phyloP scores from a whole-genome alignment of 495 filamentous ascomycete genomes.

The Penicillium nucicola region DNA sequence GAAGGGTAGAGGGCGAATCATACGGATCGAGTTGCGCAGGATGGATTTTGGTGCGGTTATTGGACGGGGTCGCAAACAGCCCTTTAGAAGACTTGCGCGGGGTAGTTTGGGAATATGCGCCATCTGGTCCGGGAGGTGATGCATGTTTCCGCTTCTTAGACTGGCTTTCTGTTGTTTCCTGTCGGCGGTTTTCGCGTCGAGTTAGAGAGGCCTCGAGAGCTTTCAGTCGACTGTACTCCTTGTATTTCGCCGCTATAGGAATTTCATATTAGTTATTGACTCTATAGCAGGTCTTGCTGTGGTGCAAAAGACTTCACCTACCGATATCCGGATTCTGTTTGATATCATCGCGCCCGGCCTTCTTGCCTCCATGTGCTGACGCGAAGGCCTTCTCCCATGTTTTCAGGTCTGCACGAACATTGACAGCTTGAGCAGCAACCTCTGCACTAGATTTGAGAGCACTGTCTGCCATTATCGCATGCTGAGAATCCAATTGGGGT shows the following conservation, averaged over 20 bases:
- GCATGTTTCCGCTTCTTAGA: constrained; percentile 42
- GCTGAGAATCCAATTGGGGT: not conserved
- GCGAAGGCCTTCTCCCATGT: constrained; percentile 81
- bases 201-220: constrained; percentile 43
- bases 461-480: constrained; percentile 35
- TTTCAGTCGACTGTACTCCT: constrained; percentile 76
- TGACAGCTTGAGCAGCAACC: constrained; percentile 22
- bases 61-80: constrained; percentile 46
- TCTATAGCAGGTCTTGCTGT: not conserved
- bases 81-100: constrained; percentile 35
- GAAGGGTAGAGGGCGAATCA: constrained; percentile 55
- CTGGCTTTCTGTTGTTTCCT: constrained; percentile 18
- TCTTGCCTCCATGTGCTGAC: constrained; percentile 62
- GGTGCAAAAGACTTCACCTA: constrained; percentile 30
- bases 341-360: constrained; percentile 81
- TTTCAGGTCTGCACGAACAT: constrained; percentile 74
- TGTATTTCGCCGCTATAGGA: constrained; percentile 76
- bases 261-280: not conserved
- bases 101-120: constrained; percentile 11
- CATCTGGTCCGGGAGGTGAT: constrained; percentile 28
- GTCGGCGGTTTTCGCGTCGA: constrained; percentile 27
- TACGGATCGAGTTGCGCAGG: constrained; percentile 52
- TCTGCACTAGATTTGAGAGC: constrained; percentile 21
- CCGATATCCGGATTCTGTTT: constrained; percentile 80
- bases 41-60: constrained; percentile 33